Evolutionary conservation across 805 yeast genomes (phyloP).

Genomic region (Metschnikowia aberdeeniae): DNA sequence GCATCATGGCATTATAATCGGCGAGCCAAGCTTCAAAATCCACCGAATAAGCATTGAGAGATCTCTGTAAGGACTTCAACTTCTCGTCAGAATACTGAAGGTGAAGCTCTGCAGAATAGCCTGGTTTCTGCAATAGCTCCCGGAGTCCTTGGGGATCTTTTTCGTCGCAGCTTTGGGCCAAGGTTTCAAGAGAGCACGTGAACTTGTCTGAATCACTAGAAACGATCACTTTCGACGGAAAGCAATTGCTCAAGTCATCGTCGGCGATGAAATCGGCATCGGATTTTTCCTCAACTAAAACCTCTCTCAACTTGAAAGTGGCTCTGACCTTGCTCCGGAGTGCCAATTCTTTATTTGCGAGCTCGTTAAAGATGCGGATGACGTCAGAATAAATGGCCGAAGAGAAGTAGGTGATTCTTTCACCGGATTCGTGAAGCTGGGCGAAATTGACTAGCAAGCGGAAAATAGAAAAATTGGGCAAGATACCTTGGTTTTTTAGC

Average conservation of each 20-base stretch:
- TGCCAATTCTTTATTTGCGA: conserved; percentile 42
- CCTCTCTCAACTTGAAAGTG: conserved; percentile 25
- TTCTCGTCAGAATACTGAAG: conserved; percentile 50
- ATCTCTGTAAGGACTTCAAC: conserved; percentile 34
- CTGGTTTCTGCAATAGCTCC: not conserved
- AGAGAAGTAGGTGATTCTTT: conserved; percentile 29
- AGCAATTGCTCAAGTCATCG: conserved; percentile 45
- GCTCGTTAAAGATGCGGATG: conserved; percentile 27
- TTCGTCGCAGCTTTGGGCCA: conserved; percentile 14
- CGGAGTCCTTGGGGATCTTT: not conserved
- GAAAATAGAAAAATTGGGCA: conserved; percentile 52
- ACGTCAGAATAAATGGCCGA: conserved; percentile 32
- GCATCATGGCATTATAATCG: conserved; percentile 40
- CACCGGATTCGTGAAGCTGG: conserved; percentile 35
- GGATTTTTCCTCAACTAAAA: conserved; percentile 28
- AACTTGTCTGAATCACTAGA: conserved; percentile 25
- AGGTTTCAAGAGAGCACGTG: conserved; percentile 11
- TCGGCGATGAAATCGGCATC: conserved; percentile 48
- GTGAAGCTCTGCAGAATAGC: conserved; percentile 39
- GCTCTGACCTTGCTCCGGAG: conserved; percentile 36
- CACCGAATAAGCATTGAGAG: conserved; percentile 39
- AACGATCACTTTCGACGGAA: conserved; percentile 52
- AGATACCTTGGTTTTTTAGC: conserved; percentile 42
- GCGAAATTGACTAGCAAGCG: conserved; percentile 47
- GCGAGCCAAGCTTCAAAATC: conserved; percentile 51